Evolutionary conservation across 148 eudicot genomes (phyloP).

Genomic region (Cornus controversa): DNA sequence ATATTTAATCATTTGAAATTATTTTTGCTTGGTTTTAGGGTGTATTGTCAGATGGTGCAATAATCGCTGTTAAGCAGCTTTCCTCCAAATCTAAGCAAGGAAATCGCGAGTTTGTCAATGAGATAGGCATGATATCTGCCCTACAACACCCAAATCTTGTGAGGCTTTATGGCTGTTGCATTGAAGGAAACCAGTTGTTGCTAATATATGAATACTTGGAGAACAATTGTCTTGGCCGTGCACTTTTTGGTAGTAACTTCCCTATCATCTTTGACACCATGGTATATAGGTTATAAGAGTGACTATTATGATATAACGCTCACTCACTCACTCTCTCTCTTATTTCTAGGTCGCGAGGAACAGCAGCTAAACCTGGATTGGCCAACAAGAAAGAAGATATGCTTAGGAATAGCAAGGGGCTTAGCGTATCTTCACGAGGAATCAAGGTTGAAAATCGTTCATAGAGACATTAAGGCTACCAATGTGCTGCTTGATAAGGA

Average conservation of each 20-base stretch:
- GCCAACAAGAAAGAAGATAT: conserved; percentile 56
- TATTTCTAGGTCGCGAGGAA: conserved; percentile 37
- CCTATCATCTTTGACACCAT: background rate
- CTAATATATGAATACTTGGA: too few species aligned
- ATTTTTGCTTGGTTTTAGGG: conserved; percentile 41
- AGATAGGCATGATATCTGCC: too few species aligned
- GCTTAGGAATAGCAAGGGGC: conserved; percentile 58
- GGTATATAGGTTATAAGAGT: background rate
- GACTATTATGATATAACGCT: background rate
- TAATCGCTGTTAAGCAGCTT: conserved; percentile 87
- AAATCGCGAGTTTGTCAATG: too few species aligned
- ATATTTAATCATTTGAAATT: background rate
- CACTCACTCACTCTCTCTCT: background rate
- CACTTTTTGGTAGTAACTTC: conserved; percentile 56
- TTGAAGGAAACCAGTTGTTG: too few species aligned
- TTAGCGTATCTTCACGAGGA: conserved; percentile 73
- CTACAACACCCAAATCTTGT: too few species aligned
- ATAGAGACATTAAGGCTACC: conserved; percentile 83
- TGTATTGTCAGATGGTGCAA: conserved; percentile 61
- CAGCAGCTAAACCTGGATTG: conserved; percentile 46
- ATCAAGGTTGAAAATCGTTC: conserved; percentile 62
- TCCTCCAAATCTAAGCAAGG: too few species aligned
- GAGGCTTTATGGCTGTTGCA: too few species aligned
- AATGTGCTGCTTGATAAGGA: conserved; percentile 86
- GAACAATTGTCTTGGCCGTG: too few species aligned